Evolutionary conservation across 768 basidiomycete species (phyloP).

Genomic region (Boletus rex-veris): DNA sequence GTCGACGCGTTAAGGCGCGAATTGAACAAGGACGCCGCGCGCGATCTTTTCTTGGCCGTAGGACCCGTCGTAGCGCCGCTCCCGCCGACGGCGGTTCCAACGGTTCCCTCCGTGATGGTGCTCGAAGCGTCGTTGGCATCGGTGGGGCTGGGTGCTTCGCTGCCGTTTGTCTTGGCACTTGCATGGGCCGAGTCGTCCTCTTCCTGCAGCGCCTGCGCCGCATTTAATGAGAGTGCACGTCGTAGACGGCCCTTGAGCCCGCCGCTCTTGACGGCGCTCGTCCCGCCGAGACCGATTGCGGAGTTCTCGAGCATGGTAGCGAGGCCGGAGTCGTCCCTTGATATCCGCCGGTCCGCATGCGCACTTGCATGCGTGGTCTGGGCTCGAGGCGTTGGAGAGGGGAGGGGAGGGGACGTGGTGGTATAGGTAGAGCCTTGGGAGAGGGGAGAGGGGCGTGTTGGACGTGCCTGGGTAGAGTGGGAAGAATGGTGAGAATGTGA

Average conservation of each 20-base stretch:
- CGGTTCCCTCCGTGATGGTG: slow-evolving; percentile 42
- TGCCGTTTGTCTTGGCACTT: slow-evolving; percentile 30
- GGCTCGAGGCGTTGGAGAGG: slow-evolving; percentile 17
- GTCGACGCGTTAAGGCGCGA: slow-evolving; percentile 83
- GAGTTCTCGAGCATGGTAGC: slow-evolving; percentile 46
- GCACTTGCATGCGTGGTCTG: slow-evolving; percentile 42
- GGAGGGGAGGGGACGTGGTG: slow-evolving; percentile 12
- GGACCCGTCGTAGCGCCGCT: slow-evolving; percentile 25
- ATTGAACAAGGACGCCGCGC: slow-evolving; percentile 80
- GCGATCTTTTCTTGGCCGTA: slow-evolving; percentile 62
- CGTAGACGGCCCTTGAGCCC: slow-evolving; percentile 78
- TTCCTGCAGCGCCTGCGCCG: slow-evolving; percentile 51
- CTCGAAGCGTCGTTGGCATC: slow-evolving; percentile 27
- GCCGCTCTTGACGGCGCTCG: slow-evolving; percentile 46
- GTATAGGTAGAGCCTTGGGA: slow-evolving; percentile 31
- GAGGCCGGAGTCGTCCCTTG: slow-evolving; percentile 71
- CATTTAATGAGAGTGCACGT: slow-evolving; percentile 67
- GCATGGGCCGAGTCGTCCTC: slow-evolving; percentile 28
- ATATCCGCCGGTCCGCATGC: slow-evolving; percentile 71
- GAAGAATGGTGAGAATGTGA: slow-evolving; percentile 28
- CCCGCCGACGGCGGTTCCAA: background rate
- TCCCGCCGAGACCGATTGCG: slow-evolving; percentile 36
- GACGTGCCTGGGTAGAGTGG: slow-evolving; percentile 29
- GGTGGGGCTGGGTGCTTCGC: slow-evolving; percentile 25
- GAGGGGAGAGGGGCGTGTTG: slow-evolving; percentile 31